phyloP scores from a whole-genome alignment of 345 rosid genomes.

The Rhodomyrtus tomentosa region DNA sequence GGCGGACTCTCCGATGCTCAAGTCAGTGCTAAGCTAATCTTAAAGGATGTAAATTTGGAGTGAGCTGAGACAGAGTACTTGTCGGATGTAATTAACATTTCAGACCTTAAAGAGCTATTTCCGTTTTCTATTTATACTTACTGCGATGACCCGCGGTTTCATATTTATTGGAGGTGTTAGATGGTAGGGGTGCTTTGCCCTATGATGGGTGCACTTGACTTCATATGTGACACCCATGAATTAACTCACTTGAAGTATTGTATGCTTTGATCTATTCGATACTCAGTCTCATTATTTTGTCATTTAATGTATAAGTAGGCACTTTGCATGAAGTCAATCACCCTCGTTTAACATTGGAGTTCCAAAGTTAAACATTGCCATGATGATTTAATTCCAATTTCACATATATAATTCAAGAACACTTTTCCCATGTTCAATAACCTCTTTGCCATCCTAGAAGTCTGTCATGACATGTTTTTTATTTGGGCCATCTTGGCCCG shows the following conservation, averaged over 20 bases:
- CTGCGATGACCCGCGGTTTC: neutral
- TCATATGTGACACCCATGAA: fast-evolving
- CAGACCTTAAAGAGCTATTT: neutral
- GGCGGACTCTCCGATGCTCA: neutral
- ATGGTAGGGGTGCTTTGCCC: neutral
- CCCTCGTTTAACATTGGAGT: neutral
- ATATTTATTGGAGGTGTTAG: neutral
- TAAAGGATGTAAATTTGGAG: neutral
- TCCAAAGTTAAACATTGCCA: neutral
- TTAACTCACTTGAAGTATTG: neutral
- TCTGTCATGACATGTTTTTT: too few species aligned
- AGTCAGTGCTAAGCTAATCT: neutral
- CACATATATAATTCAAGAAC: neutral
- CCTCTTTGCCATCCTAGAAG: too few species aligned
- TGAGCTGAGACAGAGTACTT: neutral
- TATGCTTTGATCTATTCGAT: too few species aligned
- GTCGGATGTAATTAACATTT: neutral
- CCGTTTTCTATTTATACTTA: neutral
- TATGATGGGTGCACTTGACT: neutral
- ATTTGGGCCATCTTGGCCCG: fast-evolving
- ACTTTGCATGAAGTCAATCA: neutral
- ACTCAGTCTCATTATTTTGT: too few species aligned
- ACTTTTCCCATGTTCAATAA: too few species aligned
- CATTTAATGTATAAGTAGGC: neutral
- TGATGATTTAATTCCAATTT: neutral